Evolutionary conservation across 2,329 filamentous ascomycete genomes (phyloP).

Genomic region (Colletotrichum chrysophilum): DNA sequence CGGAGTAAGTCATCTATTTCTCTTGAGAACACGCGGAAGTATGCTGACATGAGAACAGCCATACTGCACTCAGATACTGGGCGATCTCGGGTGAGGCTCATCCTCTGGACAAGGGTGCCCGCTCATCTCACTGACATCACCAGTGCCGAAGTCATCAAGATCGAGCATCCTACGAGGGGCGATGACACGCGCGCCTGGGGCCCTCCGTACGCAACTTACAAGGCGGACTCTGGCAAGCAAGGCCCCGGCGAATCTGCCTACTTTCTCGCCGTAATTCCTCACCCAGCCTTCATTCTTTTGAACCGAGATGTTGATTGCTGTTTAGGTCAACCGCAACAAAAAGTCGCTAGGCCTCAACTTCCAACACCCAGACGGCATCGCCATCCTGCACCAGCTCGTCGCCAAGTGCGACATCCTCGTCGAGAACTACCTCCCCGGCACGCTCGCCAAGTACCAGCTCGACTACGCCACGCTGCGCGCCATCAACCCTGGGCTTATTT

Average conservation of each 20-base stretch:
- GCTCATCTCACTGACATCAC: slow-evolving; percentile 29
- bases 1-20: slow-evolving; percentile 66
- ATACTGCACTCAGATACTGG: slow-evolving; percentile 96
- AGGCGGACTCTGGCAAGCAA: slow-evolving; percentile 58
- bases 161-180: slow-evolving; percentile 89
- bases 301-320: too few relatives aligned
- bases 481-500: slow-evolving; percentile 88
- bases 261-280: slow-evolving; percentile 69
- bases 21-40: rapidly evolving
- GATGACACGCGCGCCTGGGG: slow-evolving; percentile 98
- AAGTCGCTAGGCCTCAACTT: slow-evolving; percentile 93
- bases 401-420: slow-evolving; percentile 90
- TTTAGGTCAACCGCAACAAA: slow-evolving; percentile 93
- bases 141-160: slow-evolving; percentile 92
- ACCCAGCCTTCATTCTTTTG: too few relatives aligned
- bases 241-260: slow-evolving; percentile 94
- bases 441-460: slow-evolving; percentile 87
- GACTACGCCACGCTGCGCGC: slow-evolving; percentile 82
- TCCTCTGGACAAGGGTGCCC: background rate
- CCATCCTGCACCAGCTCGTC: slow-evolving; percentile 85
- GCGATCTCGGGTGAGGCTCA: slow-evolving; percentile 82
- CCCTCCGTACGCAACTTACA: slow-evolving; percentile 87
- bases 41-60: slow-evolving; percentile 61
- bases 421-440: slow-evolving; percentile 94
- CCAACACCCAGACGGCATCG: slow-evolving; percentile 80